Evolutionary conservation across 2,329 filamentous ascomycete species (phyloP), one percentile per base, ranked within the genome.

Genomic region (Cordyceps pruinosa): DNA sequence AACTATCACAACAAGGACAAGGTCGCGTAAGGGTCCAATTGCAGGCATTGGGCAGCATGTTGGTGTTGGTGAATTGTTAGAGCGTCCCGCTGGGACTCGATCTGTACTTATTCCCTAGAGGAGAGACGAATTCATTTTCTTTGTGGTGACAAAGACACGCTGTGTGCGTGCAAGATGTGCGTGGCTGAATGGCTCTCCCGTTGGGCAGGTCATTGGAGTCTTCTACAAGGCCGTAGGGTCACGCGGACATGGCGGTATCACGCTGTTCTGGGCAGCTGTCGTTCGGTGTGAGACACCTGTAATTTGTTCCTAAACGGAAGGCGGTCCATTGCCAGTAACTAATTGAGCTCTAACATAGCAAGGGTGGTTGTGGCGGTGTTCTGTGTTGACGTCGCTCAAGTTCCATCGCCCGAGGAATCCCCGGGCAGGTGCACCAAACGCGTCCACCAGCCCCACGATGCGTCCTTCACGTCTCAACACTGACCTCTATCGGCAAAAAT

Each of bases 1-100:
- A 97, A 97, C 86, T 93, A 96, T 81, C 91, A 97, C 86, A 91
- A 96, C 81, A 88, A 88, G 79, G 87, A 95, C 79, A 90, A 89
- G 83, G 69, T 72, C 60, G 67, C 70, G 59, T 81, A 77, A 75
- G 64, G 59, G 32, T 46, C 57, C 60, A 59, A 55, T 59, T 50
- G 52, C 50, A 56, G 56, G 52, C 53, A 51, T 48, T 48, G 59
- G 58, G 58, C 58, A 60, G 58, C 56, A 55, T 58, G 47, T 62
- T 61, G 61, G 62, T 58, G 47, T 62, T 61, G 61, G 62, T 64
- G 46, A 63, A 64, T 59, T 62, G 63, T 65, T 67, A 64, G 65
- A 69, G 60, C 59, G 61, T 61, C 64, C 66, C 61, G 50, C 53
- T 56, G 56, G 64, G 66, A 66, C 60, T 64, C 62, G 58, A 62